A percentile compares a stretch with the other conserved stretches of the same genome.
Evolutionary conservation across 1,284 basidiomycete species (phyloP).

Genomic region (Trichosporon sp.): DNA sequence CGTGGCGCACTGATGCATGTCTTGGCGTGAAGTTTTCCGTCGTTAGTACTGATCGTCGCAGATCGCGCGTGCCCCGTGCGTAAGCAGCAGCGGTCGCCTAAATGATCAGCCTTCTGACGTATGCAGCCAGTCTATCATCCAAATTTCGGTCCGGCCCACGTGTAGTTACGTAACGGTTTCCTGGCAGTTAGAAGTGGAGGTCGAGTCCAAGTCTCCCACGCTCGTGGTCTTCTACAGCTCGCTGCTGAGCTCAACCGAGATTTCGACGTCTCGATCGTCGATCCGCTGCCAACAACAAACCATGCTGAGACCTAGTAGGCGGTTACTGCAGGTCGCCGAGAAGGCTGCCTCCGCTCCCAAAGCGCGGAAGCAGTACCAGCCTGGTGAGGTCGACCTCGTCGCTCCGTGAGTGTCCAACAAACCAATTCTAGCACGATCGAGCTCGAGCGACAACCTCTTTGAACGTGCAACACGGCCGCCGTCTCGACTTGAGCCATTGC

Average conservation of each 20-base stretch:
- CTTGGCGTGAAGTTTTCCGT: neutral
- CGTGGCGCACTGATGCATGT: neutral
- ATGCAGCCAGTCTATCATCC: too few species aligned
- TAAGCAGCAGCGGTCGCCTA: neutral
- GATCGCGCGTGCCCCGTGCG: neutral
- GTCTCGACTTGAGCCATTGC: slow-evolving; percentile 32
- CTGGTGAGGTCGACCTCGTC: slow-evolving; percentile 34
- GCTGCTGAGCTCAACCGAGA: neutral
- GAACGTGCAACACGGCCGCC: slow-evolving; percentile 30
- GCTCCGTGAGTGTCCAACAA: slow-evolving; percentile 35
- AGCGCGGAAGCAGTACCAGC: slow-evolving; percentile 1
- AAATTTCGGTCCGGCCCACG: too few species aligned
- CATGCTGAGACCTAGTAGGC: neutral
- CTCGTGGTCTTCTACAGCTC: neutral
- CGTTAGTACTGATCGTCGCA: neutral
- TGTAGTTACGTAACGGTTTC: too few species aligned
- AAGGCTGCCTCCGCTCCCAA: slow-evolving; percentile 3
- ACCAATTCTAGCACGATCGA: neutral
- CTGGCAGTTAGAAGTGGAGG: too few species aligned
- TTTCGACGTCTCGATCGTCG: slow-evolving; percentile 2
- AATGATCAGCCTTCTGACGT: neutral
- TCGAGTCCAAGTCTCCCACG: slow-evolving; percentile 4
- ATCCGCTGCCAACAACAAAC: neutral
- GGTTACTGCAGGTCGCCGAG: neutral
- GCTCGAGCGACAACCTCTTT: too few species aligned